Evolutionary conservation across 768 basidiomycete species (phyloP).

Genomic region (Clavaria fumosa): DNA sequence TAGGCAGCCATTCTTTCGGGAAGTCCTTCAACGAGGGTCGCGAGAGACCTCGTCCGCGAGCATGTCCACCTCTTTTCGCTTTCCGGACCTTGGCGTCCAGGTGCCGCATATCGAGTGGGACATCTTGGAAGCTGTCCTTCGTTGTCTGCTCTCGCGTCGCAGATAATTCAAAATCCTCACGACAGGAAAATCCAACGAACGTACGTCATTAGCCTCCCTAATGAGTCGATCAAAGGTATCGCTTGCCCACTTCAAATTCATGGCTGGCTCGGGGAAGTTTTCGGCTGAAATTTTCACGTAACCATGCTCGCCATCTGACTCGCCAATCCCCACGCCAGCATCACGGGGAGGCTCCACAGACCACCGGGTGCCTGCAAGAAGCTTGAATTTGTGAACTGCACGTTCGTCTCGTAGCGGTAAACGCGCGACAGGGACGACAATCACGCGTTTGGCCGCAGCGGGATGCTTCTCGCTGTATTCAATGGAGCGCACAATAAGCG

Average conservation of each 20-base stretch:
- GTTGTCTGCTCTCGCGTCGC: slow-evolving; percentile 21
- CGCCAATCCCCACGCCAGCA: slow-evolving; percentile 39
- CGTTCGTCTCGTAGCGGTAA: slow-evolving; percentile 49
- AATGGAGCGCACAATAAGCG: slow-evolving; percentile 57
- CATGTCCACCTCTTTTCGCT: slow-evolving; percentile 58
- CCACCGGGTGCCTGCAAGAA: slow-evolving; percentile 86
- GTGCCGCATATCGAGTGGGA: slow-evolving; percentile 78
- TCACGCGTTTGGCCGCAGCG: slow-evolving; percentile 48
- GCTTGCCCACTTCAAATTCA: slow-evolving; percentile 93
- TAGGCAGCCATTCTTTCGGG: slow-evolving; percentile 71
- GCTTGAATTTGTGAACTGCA: slow-evolving; percentile 71
- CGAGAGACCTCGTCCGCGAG: slow-evolving; percentile 32
- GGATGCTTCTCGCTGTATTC: slow-evolving; percentile 68
- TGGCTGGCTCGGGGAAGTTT: slow-evolving; percentile 60
- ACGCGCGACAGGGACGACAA: slow-evolving; percentile 60
- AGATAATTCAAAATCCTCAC: slow-evolving; percentile 1
- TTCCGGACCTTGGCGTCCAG: slow-evolving; percentile 56
- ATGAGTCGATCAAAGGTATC: slow-evolving; percentile 71
- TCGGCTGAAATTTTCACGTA: slow-evolving; percentile 88
- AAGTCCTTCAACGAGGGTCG: slow-evolving; percentile 66
- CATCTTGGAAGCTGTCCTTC: slow-evolving; percentile 34
- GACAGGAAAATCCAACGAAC: slow-evolving; percentile 18
- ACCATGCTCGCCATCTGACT: slow-evolving; percentile 41
- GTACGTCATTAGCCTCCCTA: slow-evolving; percentile 61
- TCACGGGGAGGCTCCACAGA: slow-evolving; percentile 56